These are phyloP conservation scores for Beauveria asiatica DNA, from an alignment of 2,329 filamentous ascomycete genomes.

Conservation along the genomic window DNA sequence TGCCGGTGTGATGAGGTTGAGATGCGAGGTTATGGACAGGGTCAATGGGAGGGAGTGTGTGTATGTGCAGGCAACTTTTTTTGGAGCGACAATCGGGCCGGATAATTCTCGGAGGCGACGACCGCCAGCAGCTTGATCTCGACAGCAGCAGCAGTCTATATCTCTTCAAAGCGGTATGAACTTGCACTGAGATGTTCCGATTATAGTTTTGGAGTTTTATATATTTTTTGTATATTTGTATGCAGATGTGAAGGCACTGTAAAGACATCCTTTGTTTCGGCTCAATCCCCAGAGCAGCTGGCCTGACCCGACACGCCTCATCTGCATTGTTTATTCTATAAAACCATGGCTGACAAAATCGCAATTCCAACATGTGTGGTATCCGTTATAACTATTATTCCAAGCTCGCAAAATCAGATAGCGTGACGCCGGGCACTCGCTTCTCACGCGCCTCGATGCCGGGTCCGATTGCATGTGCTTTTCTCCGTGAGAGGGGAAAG, in stretches of 20 bases:
- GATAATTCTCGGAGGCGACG: slow-evolving; percentile 26
- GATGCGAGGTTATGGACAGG: slow-evolving; percentile 13
- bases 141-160: neutral
- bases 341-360: neutral
- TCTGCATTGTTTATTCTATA: neutral
- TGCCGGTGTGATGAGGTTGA: slow-evolving; percentile 17
- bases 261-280: neutral
- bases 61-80: slow-evolving; percentile 22
- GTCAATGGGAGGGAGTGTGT: slow-evolving; percentile 15
- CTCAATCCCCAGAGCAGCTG: neutral
- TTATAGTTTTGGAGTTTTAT: neutral
- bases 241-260: neutral
- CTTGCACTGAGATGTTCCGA: neutral
- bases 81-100: slow-evolving; percentile 19
- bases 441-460: slow-evolving; percentile 71
- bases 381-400: slow-evolving; percentile 20
- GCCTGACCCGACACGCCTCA: neutral
- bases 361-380: neutral
- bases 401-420: slow-evolving; percentile 60
- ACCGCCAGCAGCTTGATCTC: neutral
- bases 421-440: slow-evolving; percentile 34
- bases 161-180: no score
- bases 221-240: neutral
- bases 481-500: slow-evolving; percentile 52
- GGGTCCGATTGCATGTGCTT: slow-evolving; percentile 61